These are phyloP conservation scores for Quillaja saponaria DNA, from an alignment of 306 rosid genomes.

Conservation along the genomic window DNA sequence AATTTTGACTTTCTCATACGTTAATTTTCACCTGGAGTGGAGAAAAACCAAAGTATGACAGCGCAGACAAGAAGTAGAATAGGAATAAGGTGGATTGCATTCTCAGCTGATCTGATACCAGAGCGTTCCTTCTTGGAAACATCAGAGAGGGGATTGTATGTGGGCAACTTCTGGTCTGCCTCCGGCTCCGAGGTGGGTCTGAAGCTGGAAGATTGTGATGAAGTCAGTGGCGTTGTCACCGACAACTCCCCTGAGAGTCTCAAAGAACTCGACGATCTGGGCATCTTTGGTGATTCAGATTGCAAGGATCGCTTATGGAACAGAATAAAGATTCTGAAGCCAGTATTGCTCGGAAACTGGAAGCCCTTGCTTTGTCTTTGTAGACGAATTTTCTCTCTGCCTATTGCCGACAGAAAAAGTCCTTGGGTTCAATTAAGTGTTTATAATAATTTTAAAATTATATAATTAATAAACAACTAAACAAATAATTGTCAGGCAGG, in stretches of 20 bases:
- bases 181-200: conserved; percentile 28
- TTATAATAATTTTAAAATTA: too few species aligned
- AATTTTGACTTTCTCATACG: too few species aligned
- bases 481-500: background rate
- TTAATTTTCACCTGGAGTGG: conserved; percentile 40
- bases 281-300: conserved; percentile 33
- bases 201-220: conserved; percentile 12
- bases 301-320: background rate
- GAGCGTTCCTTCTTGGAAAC: conserved; percentile 55
- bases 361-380: background rate
- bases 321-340: background rate
- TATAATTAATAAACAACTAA: background rate
- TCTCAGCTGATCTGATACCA: conserved; percentile 62
- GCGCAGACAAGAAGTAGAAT: conserved; percentile 72
- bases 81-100: conserved; percentile 80
- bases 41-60: conserved; percentile 87
- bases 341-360: too few species aligned
- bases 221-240: conserved; percentile 15
- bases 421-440: too few species aligned
- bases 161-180: conserved; percentile 52
- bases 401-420: too few species aligned
- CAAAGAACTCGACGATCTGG: conserved; percentile 38
- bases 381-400: background rate
- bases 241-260: conserved; percentile 18
- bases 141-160: conserved; percentile 73